Evolutionary conservation across 2,329 filamentous ascomycete species (phyloP), one percentile per base, ranked within the genome.

Genomic region (Domatiomyces globalis): DNA sequence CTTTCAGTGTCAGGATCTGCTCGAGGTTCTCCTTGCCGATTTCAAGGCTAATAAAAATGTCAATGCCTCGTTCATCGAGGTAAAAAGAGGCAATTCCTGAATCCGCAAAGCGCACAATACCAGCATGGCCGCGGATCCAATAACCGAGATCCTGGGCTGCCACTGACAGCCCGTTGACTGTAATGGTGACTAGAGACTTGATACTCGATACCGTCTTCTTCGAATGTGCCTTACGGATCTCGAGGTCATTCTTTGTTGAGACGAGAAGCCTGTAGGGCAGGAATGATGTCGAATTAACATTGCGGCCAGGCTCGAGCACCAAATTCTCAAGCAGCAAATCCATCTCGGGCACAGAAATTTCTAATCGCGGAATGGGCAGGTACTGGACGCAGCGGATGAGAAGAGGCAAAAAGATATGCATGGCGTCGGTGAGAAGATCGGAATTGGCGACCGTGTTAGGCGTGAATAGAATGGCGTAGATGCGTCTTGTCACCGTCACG

Each of bases 261-360:
- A 95, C 71, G 45, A 85, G 83, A 49, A 95, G 73, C 51, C 81
- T 80, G 69, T 87, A 90, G 0, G 90, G 90, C 1, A 96, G 74
- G 72, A 96, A 96, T 0, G 89, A 95, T 2, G 84, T 87, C 55
- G 83, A 73, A 65, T 95, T 90, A 61, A 94, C 75, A 0, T 87
- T 94, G 52, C 75, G 75, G 5, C 90, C 90, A 0, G 90, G 90
- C 63, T 95, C 87, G 29, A 96, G 75, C 54, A 96, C 84, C 29
- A 96, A 73, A 57, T 94, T 95, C 63, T 96, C 90, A 2, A 96
- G 71, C 1, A 96, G 71, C 4, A 96, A 76, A 60, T 95, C 89
- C 50, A 94, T 74, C 33, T 85, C 81, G 0, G 88, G 89, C 2
- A 83, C 84, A 0, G 86, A 84, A 4, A 95, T 73, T 66, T 95